Conservation (phyloP, 2,329 filamentous ascomycete species). For the Rhinocladiella similis region DNA sequence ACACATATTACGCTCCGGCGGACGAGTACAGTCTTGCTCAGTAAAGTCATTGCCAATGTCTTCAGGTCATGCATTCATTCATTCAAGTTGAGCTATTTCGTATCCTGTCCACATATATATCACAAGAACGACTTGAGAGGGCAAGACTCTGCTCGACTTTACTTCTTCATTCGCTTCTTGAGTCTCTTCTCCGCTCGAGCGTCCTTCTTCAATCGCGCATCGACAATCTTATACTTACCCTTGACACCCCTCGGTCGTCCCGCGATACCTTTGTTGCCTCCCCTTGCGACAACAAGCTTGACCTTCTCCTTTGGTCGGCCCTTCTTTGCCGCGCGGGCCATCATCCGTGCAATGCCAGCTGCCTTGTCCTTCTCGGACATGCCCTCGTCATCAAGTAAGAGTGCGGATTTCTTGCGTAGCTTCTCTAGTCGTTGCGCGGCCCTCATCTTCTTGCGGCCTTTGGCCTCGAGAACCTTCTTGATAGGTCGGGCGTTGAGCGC, state of each 20-base stretch:
- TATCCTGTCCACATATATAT: too few relatives aligned
- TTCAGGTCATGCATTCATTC: too few relatives aligned
- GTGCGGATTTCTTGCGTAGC: conserved; percentile 92
- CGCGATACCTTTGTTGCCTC: conserved; percentile 79
- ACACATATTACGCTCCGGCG: too few relatives aligned
- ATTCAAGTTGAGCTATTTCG: too few relatives aligned
- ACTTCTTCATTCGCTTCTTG: conserved; percentile 67
- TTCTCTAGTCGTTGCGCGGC: conserved; percentile 88
- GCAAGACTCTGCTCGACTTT: background rate
- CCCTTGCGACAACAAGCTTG: conserved; percentile 85
- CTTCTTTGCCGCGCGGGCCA: conserved; percentile 80
- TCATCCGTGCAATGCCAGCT: conserved; percentile 74
- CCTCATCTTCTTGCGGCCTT: conserved; percentile 96
- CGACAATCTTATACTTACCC: conserved; percentile 96
- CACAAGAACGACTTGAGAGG: too few relatives aligned
- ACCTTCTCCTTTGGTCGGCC: conserved; percentile 67
- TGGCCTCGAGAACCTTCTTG: conserved; percentile 97
- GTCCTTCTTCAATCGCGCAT: conserved; percentile 95
- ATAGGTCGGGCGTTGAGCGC: conserved; percentile 94
- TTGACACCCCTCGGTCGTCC: conserved; percentile 89
- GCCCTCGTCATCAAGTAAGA: conserved; percentile 83
- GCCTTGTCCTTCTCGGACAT: conserved; percentile 97
- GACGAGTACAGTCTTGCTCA: too few relatives aligned
- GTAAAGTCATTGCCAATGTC: too few relatives aligned
- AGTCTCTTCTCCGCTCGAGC: conserved; percentile 79